Evolutionary conservation across 1,284 basidiomycete species (phyloP), one percentile per base, ranked within the genome.

Genomic region (Heterobasidion parviporum): DNA sequence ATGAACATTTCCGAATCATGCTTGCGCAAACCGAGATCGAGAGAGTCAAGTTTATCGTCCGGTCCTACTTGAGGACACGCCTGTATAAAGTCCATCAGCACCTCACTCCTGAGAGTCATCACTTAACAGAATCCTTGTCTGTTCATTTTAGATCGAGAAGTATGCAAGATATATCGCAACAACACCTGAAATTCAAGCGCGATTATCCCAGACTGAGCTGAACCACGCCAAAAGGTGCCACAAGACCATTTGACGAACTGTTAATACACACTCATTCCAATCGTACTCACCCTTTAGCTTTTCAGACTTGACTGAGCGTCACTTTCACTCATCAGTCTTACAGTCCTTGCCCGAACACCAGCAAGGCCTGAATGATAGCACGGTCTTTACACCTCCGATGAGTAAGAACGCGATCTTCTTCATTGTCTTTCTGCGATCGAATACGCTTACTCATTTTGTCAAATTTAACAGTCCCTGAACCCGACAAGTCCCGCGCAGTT

Each of bases 1-100:
- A 95, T 60, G 93, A 96, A 61, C 92, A 97, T 65, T 88, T 94
- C 62, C 79, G 92, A 60, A 88, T 94, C 46, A 87, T 92, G 74
- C 83, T 96, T 50, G 93, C 92, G 0, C 91, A 94, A 71, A 94
- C 91, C 0, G 94, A 97, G 70, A 83, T 94, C 65, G 94, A 97
- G 69, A 81, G 94, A 46, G 89, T 92, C 63, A 94, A 93, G 70
- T 97, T 92, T 66, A 81, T 95, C 57, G 83, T 95, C 20, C 74
- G 92, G 55, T 89, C 88, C 1, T 96, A 95, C 67, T 80, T 95
- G 4, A 79, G 93, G n/a, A 90, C 88, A 38, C 76, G 94, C 59
- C 68, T 95, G 54, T 84, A 80, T 75, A 97, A 97, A 80, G 93
- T 32, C 6, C 20, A 14, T 50, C 18, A 33, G 26, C 14, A 35